Conservation (phyloP, 1,284 basidiomycete genomes). For the Trichosporon coremiiforme region DNA sequence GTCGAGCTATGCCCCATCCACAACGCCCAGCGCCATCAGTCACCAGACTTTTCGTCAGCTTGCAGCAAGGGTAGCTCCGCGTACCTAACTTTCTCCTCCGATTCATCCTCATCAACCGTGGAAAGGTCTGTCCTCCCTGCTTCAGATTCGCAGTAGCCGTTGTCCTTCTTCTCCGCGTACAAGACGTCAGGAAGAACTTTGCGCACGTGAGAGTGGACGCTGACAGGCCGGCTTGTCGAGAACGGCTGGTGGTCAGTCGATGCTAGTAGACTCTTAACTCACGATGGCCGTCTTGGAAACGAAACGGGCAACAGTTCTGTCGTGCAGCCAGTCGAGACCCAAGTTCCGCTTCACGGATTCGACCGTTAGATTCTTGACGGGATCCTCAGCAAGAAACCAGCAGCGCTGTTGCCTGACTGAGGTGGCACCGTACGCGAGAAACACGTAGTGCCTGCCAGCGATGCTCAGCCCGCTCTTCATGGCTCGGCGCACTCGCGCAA, state of each 20-base stretch:
- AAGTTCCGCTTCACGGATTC: conserved; percentile 23
- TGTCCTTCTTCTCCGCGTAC: neutral
- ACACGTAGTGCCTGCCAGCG: conserved; percentile 37
- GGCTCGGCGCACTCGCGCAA: conserved; percentile 38
- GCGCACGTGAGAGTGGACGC: conserved; percentile 23
- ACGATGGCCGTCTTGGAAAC: conserved; percentile 31
- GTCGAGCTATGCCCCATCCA: conserved; percentile 28
- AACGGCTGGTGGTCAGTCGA: conserved; percentile 28
- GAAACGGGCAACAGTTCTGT: conserved; percentile 36
- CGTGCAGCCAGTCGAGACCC: conserved; percentile 32
- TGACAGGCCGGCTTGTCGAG: conserved; percentile 30
- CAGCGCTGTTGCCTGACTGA: conserved; percentile 31
- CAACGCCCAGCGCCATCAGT: conserved; percentile 42
- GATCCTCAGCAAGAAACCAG: conserved; percentile 39
- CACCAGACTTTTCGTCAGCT: conserved; percentile 25
- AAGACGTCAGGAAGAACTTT: conserved; percentile 28
- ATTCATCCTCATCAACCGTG: neutral
- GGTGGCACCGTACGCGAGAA: conserved; percentile 28
- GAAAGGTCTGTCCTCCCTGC: neutral
- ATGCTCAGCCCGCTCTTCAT: conserved; percentile 33
- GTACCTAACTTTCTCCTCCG: neutral
- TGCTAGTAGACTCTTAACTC: neutral
- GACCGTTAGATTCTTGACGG: conserved; percentile 22
- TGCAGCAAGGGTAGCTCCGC: neutral
- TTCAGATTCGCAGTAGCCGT: neutral